Evolutionary conservation across 1,284 basidiomycete genomes (phyloP), one percentile per base, ranked within the genome.

Genomic region (Irpex lacteus): DNA sequence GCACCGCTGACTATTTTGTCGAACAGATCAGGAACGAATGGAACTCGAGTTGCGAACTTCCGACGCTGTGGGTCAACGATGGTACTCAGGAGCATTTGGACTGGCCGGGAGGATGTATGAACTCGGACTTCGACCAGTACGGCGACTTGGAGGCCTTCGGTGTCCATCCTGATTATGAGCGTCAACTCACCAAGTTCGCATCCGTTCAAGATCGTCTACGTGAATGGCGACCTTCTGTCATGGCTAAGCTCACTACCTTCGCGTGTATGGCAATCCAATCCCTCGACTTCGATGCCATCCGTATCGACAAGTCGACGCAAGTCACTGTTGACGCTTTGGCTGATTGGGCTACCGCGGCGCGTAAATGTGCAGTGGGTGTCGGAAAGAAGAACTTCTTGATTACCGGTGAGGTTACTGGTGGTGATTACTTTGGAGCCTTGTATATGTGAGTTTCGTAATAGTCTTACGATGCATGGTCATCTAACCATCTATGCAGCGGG

Each of bases 91-190:
- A 92, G 68, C 76, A 84, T 54, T 76, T 89, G 7, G 78, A 82
- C 57, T 68, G 68, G 63, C 78, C 80, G 34, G 80, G 83, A 49
- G 94, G 94, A 26, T 97, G 95, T 75, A 81, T 88, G 69, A 76
- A 79, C 34, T 94, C 91, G 34, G 92, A 95, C 67, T 96, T 96
- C 70, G 95, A 97, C 76, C 94, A 96, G 67, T 97, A 92, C 70
- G 95, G 95, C 67, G 95, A 97, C 78, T 92, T 94, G 85, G 95
- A 96, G 76, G 95, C 95, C 66, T 97, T 97, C 74, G 95, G 95
- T 89, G 94, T 96, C 44, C 94, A 92, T 72, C 90, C 90, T n/a
- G 91, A 94, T 76, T 95, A 91, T 92, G 85, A 96, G 73, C 94
- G 95, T 85, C 92, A 97, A 75, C 80, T 97, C 34, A 87, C 93